Evolutionary conservation across 2,329 filamentous ascomycete genomes (phyloP), one percentile per base, ranked within the genome.

Genomic region (Colletotrichum aenigma): DNA sequence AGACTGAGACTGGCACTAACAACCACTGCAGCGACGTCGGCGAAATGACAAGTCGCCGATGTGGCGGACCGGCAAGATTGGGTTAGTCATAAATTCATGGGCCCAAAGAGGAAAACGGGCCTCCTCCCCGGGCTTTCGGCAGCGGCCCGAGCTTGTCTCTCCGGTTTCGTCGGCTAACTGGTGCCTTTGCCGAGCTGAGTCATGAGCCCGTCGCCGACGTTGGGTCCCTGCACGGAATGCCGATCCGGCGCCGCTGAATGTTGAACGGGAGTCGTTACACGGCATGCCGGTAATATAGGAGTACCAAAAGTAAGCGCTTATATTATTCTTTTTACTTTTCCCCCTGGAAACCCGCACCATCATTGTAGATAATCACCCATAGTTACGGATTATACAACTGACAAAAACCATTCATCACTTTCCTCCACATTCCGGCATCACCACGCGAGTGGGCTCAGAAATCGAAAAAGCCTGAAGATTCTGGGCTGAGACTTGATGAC

Each of bases 31-130:
- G 70, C 70, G 70, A 73, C 64, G 70, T 73, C 73, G 73, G 73
- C 70, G 74, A 73, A 75, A 75, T 65, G 70, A 38, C 74, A 69
- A 73, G 70, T 73, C n/a, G 74, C 74, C 74, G 74, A 75, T 75
- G 34, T 30, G 66, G 48, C 58, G 60, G 43, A 8, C 61, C 55
- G 62, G 62, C 43, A 64, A n/a, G 69, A 7, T 24, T n/a, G 65
- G 28, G 62, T 58, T 62, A 43, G 70, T 61, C 58, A 65, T 26
- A 18, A 7, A 43, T n/a, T 73, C 66, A 52, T 68, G 26, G 38
- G 38, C 48, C 55, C 43, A 34, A 71, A 61, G 34, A 24, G 72
- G 72, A 66, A 62, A 28, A 36, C 24, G 52, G 61, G 6, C 26
- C 30, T 43, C 7, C 32, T 18, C 61, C 72, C 72, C 68, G 68